Conservation (phyloP, 2,329 filamentous ascomycete species). For the Colletotrichum sp. region DNA sequence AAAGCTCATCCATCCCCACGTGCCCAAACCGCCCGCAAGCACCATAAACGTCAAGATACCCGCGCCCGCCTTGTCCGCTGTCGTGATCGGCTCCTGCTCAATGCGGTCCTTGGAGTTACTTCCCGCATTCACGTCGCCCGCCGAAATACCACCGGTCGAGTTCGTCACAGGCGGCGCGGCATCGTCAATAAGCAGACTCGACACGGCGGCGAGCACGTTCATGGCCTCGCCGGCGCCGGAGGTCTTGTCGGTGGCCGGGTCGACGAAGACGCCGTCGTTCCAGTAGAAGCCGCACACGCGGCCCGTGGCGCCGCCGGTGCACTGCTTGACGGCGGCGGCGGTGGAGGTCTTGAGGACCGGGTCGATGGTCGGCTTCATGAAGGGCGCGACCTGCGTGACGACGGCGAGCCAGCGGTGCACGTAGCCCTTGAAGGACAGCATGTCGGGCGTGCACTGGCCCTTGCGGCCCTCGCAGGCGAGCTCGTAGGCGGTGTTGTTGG, state of each 20-base stretch:
- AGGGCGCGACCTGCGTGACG: conserved; percentile 66
- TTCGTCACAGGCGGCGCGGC: conserved; percentile 48
- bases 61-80: conserved; percentile 52
- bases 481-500: conserved; percentile 67
- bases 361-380: conserved; percentile 58
- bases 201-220: conserved; percentile 61
- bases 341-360: conserved; percentile 64
- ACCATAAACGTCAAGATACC: conserved; percentile 52
- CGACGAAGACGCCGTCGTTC: conserved; percentile 50
- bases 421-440: conserved; percentile 75
- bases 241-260: conserved; percentile 56
- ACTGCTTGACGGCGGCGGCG: conserved; percentile 64
- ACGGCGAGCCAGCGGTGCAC: conserved; percentile 69
- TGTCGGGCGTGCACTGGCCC: conserved; percentile 70
- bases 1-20: conserved; percentile 56
- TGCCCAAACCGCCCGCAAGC: conserved; percentile 42
- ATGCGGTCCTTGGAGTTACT: conserved; percentile 32
- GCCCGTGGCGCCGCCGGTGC: conserved; percentile 62
- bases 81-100: conserved; percentile 40
- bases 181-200: conserved; percentile 49
- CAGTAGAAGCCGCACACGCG: conserved; percentile 71
- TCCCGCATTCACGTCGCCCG: conserved; percentile 47
- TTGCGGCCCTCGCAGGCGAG: conserved; percentile 65
- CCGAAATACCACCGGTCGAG: conserved; percentile 54
- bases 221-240: conserved; percentile 64